phyloP scores from a whole-genome alignment of 495 filamentous ascomycete genomes.

The Penicillium diatomitis region DNA sequence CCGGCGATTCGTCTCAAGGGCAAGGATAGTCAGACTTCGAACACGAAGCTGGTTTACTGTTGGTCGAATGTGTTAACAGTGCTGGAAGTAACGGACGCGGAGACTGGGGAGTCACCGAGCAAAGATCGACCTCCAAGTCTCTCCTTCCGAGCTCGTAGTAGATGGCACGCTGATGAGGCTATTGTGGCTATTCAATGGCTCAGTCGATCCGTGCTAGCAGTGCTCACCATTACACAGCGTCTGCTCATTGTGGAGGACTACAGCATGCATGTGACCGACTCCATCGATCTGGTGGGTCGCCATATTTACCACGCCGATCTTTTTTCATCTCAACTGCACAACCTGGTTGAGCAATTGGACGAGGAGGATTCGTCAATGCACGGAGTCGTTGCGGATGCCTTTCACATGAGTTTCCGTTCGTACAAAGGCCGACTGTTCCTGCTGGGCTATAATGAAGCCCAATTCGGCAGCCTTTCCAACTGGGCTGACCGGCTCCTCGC shows the following conservation, averaged over 20 bases:
- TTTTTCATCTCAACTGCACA: constrained; percentile 75
- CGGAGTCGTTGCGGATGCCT: constrained; percentile 93
- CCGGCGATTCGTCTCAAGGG: constrained; percentile 87
- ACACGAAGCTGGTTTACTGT: constrained; percentile 84
- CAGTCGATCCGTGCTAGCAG: constrained; percentile 82
- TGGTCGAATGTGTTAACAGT: constrained; percentile 96
- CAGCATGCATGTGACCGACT: constrained; percentile 81
- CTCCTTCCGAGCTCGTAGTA: constrained; percentile 70
- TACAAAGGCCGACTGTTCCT: constrained; percentile 94
- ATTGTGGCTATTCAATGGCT: constrained; percentile 98
- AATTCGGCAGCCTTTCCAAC: constrained; percentile 84
- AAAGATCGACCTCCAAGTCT: constrained; percentile 63
- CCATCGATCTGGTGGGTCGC: constrained; percentile 82
- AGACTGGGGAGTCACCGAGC: constrained; percentile 51
- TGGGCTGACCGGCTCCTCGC: constrained; percentile 98
- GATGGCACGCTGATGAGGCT: constrained; percentile 90
- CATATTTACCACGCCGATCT: constrained; percentile 87
- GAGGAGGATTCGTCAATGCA: constrained; percentile 87
- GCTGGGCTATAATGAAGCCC: constrained; percentile 80
- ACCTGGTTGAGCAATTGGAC: constrained; percentile 77
- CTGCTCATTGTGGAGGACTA: constrained; percentile 87
- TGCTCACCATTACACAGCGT: constrained; percentile 87
- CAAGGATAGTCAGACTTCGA: constrained; percentile 42
- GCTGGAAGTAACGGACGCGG: constrained; percentile 70
- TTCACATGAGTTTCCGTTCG: constrained; percentile 91